Conservation (phyloP, 2,329 filamentous ascomycete species). For the Akanthomyces muscarius region DNA sequence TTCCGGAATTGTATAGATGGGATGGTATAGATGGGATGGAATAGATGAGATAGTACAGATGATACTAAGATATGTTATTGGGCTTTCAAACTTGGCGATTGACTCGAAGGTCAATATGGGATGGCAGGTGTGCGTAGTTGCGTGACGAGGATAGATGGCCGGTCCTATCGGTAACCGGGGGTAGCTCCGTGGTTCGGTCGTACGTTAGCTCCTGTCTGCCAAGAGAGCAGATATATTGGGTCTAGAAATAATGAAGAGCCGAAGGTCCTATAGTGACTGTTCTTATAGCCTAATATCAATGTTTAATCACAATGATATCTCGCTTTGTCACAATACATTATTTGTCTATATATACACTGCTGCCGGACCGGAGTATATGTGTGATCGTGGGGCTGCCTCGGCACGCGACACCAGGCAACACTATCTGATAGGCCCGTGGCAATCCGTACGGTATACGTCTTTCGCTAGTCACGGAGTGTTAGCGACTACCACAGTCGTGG, state of each 20-base stretch:
- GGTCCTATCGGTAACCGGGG: constrained; percentile 5
- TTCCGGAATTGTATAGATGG: background rate
- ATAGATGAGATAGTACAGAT: background rate
- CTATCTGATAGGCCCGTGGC: background rate
- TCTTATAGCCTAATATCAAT: too few species aligned
- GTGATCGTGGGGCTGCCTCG: background rate
- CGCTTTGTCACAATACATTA: too few species aligned
- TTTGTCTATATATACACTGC: too few species aligned
- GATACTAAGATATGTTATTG: background rate
- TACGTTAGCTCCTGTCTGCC: background rate
- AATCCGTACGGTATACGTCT: too few species aligned
- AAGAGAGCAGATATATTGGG: background rate
- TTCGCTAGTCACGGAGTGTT: too few species aligned
- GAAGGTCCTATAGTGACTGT: too few species aligned
- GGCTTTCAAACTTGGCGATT: background rate
- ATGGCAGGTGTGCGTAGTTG: background rate
- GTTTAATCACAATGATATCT: too few species aligned
- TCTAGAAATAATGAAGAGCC: too few species aligned
- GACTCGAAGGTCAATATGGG: too few species aligned
- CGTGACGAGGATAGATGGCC: background rate
- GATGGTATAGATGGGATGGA: background rate
- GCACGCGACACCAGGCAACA: background rate
- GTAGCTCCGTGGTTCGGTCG: background rate
- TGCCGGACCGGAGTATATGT: background rate
- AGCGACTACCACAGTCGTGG: too few species aligned